These are phyloP conservation scores for Diaporthe vaccinii DNA, from an alignment of 2,329 filamentous ascomycete genomes.

Conservation along the genomic window DNA sequence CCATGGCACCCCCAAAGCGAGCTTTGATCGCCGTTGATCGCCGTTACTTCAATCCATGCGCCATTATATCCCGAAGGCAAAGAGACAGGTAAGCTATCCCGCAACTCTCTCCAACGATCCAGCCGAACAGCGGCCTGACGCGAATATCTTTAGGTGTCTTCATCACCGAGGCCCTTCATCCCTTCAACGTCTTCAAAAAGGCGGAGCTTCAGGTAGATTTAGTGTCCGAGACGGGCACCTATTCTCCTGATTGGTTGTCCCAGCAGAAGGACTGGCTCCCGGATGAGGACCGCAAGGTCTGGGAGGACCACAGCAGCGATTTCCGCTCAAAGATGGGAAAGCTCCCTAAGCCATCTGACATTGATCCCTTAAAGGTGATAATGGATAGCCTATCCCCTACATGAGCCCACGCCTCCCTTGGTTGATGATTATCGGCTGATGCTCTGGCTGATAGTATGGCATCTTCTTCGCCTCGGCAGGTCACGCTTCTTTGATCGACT, in stretches of 20 bases:
- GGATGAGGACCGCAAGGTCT: slow-evolving; percentile 5
- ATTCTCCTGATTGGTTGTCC: slow-evolving; percentile 6
- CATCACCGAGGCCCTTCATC: slow-evolving; percentile 2
- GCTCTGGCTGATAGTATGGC: not conserved
- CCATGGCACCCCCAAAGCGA: not conserved
- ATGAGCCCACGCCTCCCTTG: no score
- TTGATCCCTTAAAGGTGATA: not conserved
- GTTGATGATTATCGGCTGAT: not conserved
- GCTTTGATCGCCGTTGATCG: not conserved
- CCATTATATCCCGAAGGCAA: not conserved
- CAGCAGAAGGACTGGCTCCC: slow-evolving; percentile 19
- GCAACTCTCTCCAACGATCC: rapidly evolving
- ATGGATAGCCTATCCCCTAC: not conserved
- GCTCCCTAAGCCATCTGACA: slow-evolving; percentile 2
- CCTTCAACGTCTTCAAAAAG: slow-evolving; percentile 6
- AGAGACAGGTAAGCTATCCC: not conserved
- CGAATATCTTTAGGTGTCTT: not conserved
- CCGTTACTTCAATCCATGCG: not conserved
- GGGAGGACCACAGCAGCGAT: not conserved
- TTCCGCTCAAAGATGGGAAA: slow-evolving; percentile 8
- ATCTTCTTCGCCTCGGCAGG: slow-evolving; percentile 10
- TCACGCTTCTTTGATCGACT: slow-evolving; percentile 4
- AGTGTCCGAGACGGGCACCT: slow-evolving; percentile 4
- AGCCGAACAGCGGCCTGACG: not conserved
- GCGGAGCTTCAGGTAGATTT: not conserved